These are phyloP conservation scores for Aspergillus funiculosus DNA, from an alignment of 495 filamentous ascomycete genomes.

Conservation along the genomic window DNA sequence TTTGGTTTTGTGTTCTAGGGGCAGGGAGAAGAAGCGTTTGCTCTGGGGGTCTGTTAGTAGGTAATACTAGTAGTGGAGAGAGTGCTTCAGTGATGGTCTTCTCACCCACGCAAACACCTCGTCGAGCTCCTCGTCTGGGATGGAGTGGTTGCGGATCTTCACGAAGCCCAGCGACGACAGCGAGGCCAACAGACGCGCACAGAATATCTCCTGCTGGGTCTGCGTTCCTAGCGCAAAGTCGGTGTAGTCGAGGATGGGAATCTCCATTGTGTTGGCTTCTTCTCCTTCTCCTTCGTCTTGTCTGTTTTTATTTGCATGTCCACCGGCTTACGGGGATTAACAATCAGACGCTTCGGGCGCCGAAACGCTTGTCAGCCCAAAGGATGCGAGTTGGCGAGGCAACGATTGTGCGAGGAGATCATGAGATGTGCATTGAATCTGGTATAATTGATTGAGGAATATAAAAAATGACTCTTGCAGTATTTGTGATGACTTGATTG, in stretches of 20 bases:
- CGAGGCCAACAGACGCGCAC: background rate
- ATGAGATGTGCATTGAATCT: too few species aligned
- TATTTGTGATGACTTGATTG: too few species aligned
- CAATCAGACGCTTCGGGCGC: background rate
- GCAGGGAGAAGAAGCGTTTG: slow-evolving; percentile 37
- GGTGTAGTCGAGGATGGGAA: slow-evolving; percentile 3
- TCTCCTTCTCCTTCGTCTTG: too few species aligned
- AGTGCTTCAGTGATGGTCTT: background rate
- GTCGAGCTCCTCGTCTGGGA: slow-evolving; percentile 21
- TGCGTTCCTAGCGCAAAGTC: slow-evolving; percentile 3
- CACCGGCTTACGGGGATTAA: background rate
- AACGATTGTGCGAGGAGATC: too few species aligned
- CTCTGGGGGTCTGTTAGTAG: slow-evolving; percentile 12
- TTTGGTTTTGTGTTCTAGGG: slow-evolving; percentile 37
- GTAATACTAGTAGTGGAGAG: background rate
- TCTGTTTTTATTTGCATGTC: background rate
- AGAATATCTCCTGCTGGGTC: slow-evolving; percentile 4
- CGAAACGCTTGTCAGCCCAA: too few species aligned
- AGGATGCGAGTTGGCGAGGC: too few species aligned
- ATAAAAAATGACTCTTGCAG: too few species aligned
- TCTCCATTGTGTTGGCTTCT: slow-evolving; percentile 5
- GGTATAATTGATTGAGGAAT: too few species aligned
- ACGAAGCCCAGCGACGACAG: slow-evolving; percentile 7
- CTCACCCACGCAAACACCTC: slow-evolving; percentile 24
- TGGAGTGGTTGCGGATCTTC: slow-evolving; percentile 21